Base-by-base conservation (phyloP, 345 rosid species). In the Mallotus nudiflorus region DNA sequence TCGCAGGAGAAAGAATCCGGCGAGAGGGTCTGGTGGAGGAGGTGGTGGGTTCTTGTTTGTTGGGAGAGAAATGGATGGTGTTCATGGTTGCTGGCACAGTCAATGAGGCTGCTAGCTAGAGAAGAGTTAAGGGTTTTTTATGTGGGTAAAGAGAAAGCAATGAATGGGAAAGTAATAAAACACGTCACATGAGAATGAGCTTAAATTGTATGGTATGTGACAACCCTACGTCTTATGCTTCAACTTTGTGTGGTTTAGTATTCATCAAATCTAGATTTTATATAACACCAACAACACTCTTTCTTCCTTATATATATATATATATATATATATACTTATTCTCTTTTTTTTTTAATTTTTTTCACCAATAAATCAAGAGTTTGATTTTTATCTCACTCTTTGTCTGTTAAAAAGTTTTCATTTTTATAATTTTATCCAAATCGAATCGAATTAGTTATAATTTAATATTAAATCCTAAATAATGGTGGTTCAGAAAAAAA, bases 161-260 rank as follows among this genome's bases (percentile, higher is more conserved):
- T 62, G 81, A 13, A 65, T 65, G 80, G 84, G 82, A 28, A 5
- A 66, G 40, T 59, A 46, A 25, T 5, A 52, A 4, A 37, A 72
- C 82, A 77, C 82, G 82, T 80, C 78, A 20, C 40, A n/a, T 29
- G 50, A 14, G 39, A n/a, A 16, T 27, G 51, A 15, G 40, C 18
- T n/a, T 56, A 44, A 65, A 42, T 65, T 84, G 80, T 76, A 80
- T 80, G 90, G 88, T 49, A 3, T 25, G 13, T 37, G 82, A 77
- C 75, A 72, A 58, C 65, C 74, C 85, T 76, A 84, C 87, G 86
- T 75, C 65, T 72, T 73, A 27, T 56, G 70, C 60, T 56, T 51
- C 42, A 19, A 18, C 3, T 58, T 61, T 70, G 62, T 75, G 82
- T 79, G 82, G 76, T 46, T 64, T 44, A 63, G 31, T 62, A 49